A percentile compares a stretch with the other conserved stretches of the same genome.
phyloP scores from a whole-genome alignment of 2,329 filamentous ascomycete genomes.

The Calonectria montana region DNA sequence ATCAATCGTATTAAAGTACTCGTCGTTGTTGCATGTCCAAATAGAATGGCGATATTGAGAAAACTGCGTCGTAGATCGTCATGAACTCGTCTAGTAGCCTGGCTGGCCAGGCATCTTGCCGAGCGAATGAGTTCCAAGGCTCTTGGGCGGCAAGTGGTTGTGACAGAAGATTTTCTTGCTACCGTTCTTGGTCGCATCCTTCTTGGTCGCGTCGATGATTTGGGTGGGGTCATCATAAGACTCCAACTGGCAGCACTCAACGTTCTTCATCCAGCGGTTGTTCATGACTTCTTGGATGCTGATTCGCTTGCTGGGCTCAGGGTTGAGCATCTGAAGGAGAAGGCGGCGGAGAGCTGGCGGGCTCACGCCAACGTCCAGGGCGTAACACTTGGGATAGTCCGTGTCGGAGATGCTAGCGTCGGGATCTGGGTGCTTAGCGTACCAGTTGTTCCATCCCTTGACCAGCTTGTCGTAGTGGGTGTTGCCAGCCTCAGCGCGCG shows the following conservation, averaged over 20 bases:
- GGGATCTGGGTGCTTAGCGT: conserved; percentile 61
- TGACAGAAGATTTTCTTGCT: conserved; percentile 68
- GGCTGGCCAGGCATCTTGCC: conserved; percentile 67
- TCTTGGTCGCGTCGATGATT: conserved; percentile 72
- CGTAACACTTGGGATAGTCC: conserved; percentile 73
- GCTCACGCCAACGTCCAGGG: conserved; percentile 74
- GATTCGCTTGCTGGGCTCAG: conserved; percentile 77
- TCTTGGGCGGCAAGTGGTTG: conserved; percentile 65
- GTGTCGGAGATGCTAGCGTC: conserved; percentile 60
- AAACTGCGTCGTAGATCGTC: conserved; percentile 31
- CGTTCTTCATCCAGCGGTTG: conserved; percentile 77
- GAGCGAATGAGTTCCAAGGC: conserved; percentile 58
- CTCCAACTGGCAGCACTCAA: conserved; percentile 84
- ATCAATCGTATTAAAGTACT: conserved; percentile 16
- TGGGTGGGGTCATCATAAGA: conserved; percentile 73
- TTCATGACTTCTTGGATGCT: conserved; percentile 75
- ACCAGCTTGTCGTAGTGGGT: conserved; percentile 74
- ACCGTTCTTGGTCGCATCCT: conserved; percentile 55
- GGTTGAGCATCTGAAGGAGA: conserved; percentile 85
- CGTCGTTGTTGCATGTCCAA: background rate
- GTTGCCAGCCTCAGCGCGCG: conserved; percentile 68
- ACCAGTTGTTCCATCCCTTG: conserved; percentile 76
- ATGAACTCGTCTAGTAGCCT: conserved; percentile 58
- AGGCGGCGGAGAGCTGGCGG: conserved; percentile 77
- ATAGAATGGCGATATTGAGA: background rate